Evolutionary conservation across 495 filamentous ascomycete genomes (phyloP).

Genomic region (Bacidia gigantensis): DNA sequence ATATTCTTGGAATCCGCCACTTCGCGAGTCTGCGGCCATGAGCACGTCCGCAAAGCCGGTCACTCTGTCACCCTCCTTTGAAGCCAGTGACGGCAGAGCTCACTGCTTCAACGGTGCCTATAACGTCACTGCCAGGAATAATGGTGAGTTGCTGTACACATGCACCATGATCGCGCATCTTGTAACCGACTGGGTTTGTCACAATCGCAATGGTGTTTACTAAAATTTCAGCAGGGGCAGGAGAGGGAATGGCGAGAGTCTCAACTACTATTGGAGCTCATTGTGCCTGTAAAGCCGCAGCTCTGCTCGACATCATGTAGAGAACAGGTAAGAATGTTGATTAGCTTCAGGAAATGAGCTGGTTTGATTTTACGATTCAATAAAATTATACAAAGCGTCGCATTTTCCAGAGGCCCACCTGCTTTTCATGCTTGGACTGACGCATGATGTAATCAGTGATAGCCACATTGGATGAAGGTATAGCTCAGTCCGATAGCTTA

Average conservation of each 20-base stretch:
- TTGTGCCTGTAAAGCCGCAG: conserved; percentile 11
- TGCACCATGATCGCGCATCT: conserved; percentile 15
- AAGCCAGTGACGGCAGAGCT: conserved; percentile 24
- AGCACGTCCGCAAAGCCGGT: conserved; percentile 19
- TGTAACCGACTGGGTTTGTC: conserved; percentile 28
- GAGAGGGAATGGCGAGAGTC: conserved; percentile 18
- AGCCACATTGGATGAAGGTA: no score
- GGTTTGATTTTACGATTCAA: no score
- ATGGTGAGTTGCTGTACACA: conserved; percentile 23
- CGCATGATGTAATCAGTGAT: no score
- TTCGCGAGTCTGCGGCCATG: conserved; percentile 14
- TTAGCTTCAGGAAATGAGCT: background rate
- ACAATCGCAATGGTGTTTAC: conserved; percentile 27
- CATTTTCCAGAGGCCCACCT: background rate
- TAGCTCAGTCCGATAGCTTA: no score
- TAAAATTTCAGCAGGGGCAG: conserved; percentile 24
- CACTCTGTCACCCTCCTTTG: conserved; percentile 31
- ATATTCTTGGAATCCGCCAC: conserved; percentile 24
- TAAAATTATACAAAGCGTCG: background rate
- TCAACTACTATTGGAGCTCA: conserved; percentile 13
- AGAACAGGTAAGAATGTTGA: background rate
- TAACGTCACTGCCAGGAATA: conserved; percentile 30
- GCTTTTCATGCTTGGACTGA: no score
- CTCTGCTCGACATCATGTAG: conserved; percentile 16
- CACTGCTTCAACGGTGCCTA: conserved; percentile 30